phyloP scores from a whole-genome alignment of 805 yeast genomes.

The Wickerhamiella qilinensis region DNA sequence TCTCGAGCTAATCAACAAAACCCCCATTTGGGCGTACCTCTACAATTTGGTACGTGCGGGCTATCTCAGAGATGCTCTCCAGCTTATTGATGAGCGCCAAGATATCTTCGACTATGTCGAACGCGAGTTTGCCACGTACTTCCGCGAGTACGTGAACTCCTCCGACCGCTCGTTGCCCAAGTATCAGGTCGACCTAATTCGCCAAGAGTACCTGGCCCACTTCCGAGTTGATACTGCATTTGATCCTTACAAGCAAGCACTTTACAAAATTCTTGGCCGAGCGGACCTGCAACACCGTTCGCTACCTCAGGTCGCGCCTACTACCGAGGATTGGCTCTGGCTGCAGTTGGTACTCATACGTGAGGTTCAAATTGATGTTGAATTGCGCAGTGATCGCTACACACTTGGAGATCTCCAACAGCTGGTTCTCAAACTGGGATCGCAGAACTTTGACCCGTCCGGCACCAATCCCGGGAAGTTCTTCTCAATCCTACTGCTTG shows the following conservation, averaged over 20 bases:
- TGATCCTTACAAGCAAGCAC: slow-evolving; percentile 83
- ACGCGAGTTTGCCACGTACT: slow-evolving; percentile 63
- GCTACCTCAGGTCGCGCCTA: slow-evolving; percentile 52
- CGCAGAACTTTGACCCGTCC: slow-evolving; percentile 36
- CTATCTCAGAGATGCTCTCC: slow-evolving; percentile 58
- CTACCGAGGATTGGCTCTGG: slow-evolving; percentile 97
- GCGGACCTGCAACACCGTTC: slow-evolving; percentile 50
- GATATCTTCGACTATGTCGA: slow-evolving; percentile 73
- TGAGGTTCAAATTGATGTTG: slow-evolving; percentile 34
- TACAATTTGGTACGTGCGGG: slow-evolving; percentile 81
- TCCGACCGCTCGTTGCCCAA: slow-evolving; percentile 40
- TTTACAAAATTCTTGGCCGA: slow-evolving; percentile 84
- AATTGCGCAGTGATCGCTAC: slow-evolving; percentile 43
- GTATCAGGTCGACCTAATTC: slow-evolving; percentile 52
- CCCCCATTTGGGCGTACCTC: slow-evolving; percentile 88
- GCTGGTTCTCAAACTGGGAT: slow-evolving; percentile 54
- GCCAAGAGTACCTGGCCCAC: slow-evolving; percentile 70
- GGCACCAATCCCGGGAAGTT: slow-evolving; percentile 54
- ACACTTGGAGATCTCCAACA: slow-evolving; percentile 59
- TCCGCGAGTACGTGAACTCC: slow-evolving; percentile 51
- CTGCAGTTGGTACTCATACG: slow-evolving; percentile 64
- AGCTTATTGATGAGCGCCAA: slow-evolving; percentile 44
- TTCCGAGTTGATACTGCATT: slow-evolving; percentile 49
- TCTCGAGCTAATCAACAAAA: slow-evolving; percentile 55
- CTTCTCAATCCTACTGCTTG: slow-evolving; percentile 53